Evolutionary conservation across 805 yeast species (phyloP), one percentile per base, ranked within the genome.

Genomic region (Metschnikowia cerradonensis): DNA sequence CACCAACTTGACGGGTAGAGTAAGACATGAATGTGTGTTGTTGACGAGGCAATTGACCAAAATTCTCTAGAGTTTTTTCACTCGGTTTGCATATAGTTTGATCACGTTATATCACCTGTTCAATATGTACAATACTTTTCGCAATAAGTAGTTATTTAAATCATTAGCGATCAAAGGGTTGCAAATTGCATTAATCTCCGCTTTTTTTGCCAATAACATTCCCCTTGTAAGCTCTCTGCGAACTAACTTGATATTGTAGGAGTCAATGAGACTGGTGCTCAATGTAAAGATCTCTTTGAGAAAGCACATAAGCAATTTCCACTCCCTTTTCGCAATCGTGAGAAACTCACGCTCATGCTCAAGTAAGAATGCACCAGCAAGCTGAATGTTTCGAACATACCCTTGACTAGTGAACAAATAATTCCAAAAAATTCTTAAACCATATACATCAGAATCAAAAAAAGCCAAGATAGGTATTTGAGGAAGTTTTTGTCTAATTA

Each of bases 1-100:
- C 95, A 67, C 96, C 99, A 66, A 91, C 77, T 76, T 87, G 91
- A 80, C 97, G 96, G 58, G 94, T 80, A 54, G 92, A 73, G 84
- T 86, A 92, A 59, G 82, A 72, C 92, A 87, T 86, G 30, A 26
- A 26, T 30, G 41, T 48, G 47, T 15, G 19, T n/a, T 17, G 32
- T 26, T 44, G 47, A 26, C 42, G 42, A 40, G 22, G 32, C 19
- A 41, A 44, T 14, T n/a, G 33, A 15, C 34, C 23, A 34, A 50
- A 49, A 30, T 41, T 52, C 50, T 51, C 43, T 47, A 51, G 45
- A 49, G 41, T 31, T 47, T 53, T 53, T 46, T 51, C 49, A 50
- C 34, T 20, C 41, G 54, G 49, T 32, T 51, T 56, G 59, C 59
- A 56, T 49, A 46, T 39, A 45, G 36, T 15, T 7, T 23, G 46